phyloP scores from a whole-genome alignment of 208 protist genomes.

The Angomonas desouzai region DNA sequence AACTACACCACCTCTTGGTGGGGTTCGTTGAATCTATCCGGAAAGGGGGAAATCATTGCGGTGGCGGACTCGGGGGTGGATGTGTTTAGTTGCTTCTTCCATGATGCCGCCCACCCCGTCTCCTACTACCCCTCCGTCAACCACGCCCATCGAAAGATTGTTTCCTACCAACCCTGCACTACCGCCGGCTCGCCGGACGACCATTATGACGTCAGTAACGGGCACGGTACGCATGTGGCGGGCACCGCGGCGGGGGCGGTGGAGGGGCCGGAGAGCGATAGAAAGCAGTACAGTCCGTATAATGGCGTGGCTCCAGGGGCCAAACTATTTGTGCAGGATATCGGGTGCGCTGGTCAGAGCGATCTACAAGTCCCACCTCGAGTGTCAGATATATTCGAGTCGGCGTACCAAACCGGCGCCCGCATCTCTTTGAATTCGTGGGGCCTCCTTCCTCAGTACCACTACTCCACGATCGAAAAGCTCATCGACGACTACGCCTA shows the following conservation, averaged over 20 bases:
- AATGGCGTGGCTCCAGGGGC: conserved; percentile 80
- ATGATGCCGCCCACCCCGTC: conserved; percentile 42
- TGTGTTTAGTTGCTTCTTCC: conserved; percentile 84
- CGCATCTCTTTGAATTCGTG: conserved; percentile 87
- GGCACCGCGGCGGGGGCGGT: conserved; percentile 55
- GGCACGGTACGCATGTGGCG: conserved; percentile 88
- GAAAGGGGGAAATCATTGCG: conserved; percentile 74
- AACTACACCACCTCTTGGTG: not conserved
- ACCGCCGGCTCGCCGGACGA: not conserved
- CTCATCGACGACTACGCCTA: conserved; percentile 59
- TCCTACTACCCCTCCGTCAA: conserved; percentile 69
- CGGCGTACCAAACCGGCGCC: conserved; percentile 55
- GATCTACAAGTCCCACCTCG: conserved; percentile 6
- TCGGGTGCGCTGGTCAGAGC: conserved; percentile 19
- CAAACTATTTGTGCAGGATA: conserved; percentile 72
- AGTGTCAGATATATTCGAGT: conserved; percentile 39
- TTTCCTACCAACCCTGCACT: conserved; percentile 50
- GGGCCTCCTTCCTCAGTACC: conserved; percentile 37
- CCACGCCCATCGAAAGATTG: conserved; percentile 76
- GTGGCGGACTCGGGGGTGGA: conserved; percentile 88
- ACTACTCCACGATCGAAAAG: conserved; percentile 64
- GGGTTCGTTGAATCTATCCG: conserved; percentile 26
- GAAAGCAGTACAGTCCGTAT: conserved; percentile 18
- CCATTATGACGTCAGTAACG: conserved; percentile 8
- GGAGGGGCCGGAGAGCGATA: not conserved